Base-by-base conservation (phyloP, 257 asterid species). In the Petunia secreta region DNA sequence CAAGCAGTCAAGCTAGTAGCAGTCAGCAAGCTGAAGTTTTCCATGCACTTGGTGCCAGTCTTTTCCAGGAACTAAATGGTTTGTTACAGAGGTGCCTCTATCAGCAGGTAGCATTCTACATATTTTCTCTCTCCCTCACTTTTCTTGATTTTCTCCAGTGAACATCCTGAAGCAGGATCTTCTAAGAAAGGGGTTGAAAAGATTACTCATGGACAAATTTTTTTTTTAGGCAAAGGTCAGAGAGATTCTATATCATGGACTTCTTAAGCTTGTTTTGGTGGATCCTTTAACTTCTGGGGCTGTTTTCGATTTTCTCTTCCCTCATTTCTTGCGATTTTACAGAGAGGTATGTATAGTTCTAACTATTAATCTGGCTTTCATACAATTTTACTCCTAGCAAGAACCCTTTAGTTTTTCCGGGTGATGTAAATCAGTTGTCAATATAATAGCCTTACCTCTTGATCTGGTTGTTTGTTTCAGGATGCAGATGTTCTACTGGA, bases 1-100 rank as follows among this genome's bases (percentile, higher is more conserved):
- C 97, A 63, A 89, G 91, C 88, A 93, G 98, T 85, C 98, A 93
- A 88, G 97, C 97, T 71, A 90, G 98, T 87, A 84, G 92, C 85
- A 93, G 98, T 86, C 98, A 92, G 88, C 96, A 92, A 83, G 85
- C 89, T 87, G 93, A 85, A 86, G 80, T 85, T 80, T 89, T 78
- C 80, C 79, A 54, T 67, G 82, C 89, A 67, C 80, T 79, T 54
- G 87, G 86, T 44, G 81, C 85, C 75, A 86, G 87, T 80, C 96
- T 93, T 84, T 93, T 93, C 86, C 91, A 79, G 80, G 98, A 93
- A 87, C 92, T 93, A 75, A 91, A 91, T 86, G 91, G 98, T 80
- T 88, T 92, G 88, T 88, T 93, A 75, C 97, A 92, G 87, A 88
- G 97, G 87, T 92, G 97, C 84, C 94, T 93, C 68, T 91, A 89